A percentile compares a stretch with the other conserved stretches of the same genome.
Evolutionary conservation across 2,329 filamentous ascomycete species (phyloP).

Genomic region (Aspergillus fumigatus): DNA sequence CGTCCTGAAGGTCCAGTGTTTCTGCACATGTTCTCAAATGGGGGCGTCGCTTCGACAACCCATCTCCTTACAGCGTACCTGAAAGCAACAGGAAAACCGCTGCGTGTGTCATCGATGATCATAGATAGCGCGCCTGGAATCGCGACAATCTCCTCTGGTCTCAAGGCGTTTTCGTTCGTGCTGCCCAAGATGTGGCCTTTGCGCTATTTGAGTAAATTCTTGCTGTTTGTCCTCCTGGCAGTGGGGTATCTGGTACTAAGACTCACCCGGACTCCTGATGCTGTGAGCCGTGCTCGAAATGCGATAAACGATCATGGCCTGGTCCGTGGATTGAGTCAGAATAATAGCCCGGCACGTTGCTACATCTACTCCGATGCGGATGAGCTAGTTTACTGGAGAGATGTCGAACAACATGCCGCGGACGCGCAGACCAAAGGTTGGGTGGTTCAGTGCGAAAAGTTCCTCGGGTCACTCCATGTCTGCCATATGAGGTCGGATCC

Average conservation of each 20-base stretch:
- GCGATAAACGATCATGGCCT: slow-evolving; percentile 29
- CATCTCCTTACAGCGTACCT: slow-evolving; percentile 39
- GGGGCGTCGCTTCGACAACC: slow-evolving; percentile 39
- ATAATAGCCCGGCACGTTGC: slow-evolving; percentile 20
- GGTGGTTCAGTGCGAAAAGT: slow-evolving; percentile 32
- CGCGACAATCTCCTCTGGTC: slow-evolving; percentile 18
- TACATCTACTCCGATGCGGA: slow-evolving; percentile 41
- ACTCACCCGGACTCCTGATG: slow-evolving; percentile 18
- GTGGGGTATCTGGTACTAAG: slow-evolving; percentile 14
- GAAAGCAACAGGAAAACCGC: slow-evolving; percentile 23
- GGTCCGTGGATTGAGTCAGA: slow-evolving; percentile 9
- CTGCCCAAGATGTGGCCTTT: slow-evolving; percentile 31
- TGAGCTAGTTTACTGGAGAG: slow-evolving; percentile 31
- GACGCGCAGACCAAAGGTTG: slow-evolving; percentile 29
- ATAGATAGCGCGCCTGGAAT: slow-evolving; percentile 46
- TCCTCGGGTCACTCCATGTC: slow-evolving; percentile 36
- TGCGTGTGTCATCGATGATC: slow-evolving; percentile 41
- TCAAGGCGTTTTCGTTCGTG: slow-evolving; percentile 34
- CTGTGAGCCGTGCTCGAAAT: slow-evolving; percentile 23
- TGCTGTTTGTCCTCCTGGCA: slow-evolving; percentile 23
- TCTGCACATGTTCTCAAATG: slow-evolving; percentile 50
- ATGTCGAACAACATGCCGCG: slow-evolving; percentile 35
- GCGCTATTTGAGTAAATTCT: slow-evolving; percentile 22
- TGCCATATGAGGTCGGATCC: slow-evolving; percentile 37
- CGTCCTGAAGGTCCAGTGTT: slow-evolving; percentile 28